Evolutionary conservation across 176 grass and related monocot species (phyloP).

Genomic region (Alloteropsis semialata): DNA sequence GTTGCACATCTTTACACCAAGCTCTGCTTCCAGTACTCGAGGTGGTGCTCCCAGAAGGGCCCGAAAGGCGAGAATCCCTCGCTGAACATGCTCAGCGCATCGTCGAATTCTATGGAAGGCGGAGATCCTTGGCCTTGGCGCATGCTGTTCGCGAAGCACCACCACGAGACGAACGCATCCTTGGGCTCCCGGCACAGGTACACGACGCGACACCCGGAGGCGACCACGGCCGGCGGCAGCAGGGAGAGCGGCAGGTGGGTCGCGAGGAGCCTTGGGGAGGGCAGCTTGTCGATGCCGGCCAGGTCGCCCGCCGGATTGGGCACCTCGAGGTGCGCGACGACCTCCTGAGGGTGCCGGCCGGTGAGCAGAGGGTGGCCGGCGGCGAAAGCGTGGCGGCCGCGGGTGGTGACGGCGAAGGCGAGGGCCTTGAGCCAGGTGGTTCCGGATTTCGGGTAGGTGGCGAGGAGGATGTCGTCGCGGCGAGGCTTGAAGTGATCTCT

Average conservation of each 20-base stretch:
- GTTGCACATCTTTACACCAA: too few relatives aligned
- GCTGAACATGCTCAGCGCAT: neutral
- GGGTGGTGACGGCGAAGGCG: conserved; percentile 15
- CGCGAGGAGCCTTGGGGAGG: neutral
- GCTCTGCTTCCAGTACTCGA: neutral
- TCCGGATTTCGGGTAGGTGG: neutral
- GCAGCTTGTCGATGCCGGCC: neutral
- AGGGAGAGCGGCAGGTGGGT: neutral
- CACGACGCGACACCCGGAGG: neutral
- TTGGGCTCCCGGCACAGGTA: conserved; percentile 5
- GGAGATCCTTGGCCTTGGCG: neutral
- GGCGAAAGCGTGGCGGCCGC: neutral
- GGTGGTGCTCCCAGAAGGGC: neutral
- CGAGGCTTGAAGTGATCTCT: neutral
- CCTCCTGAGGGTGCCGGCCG: conserved; percentile 6
- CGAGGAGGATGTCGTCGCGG: conserved; percentile 4
- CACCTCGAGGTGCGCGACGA: neutral
- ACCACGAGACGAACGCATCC: neutral
- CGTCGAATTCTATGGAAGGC: neutral
- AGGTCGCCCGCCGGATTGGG: neutral
- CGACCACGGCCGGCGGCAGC: neutral
- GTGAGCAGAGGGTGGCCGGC: neutral
- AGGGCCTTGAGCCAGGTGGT: conserved; percentile 40
- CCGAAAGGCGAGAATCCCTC: neutral
- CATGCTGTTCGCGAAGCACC: neutral